Base-by-base conservation (phyloP, 768 basidiomycete species). In the Lentinus tigrinus region DNA sequence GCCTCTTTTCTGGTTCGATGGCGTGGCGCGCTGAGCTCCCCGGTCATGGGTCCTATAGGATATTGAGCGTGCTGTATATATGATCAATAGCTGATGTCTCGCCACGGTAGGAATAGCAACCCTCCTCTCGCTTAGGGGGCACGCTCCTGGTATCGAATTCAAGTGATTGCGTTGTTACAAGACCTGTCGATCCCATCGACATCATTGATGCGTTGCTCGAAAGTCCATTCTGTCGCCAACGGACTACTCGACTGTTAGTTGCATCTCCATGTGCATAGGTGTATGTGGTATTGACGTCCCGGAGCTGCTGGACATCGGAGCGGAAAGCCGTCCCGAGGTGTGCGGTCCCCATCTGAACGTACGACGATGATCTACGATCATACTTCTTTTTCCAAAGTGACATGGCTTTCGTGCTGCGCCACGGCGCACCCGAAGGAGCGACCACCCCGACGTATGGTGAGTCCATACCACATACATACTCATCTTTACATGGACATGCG, bases 141-240 rank as follows among this genome's bases (percentile, higher is more conserved):
- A 7, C 26, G 21, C n/a, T 17, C 19, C 36, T 31, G 3, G 16
- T 43, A 44, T 28, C 42, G 58, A 16, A 40, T 38, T 48, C 26
- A 23, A 23, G 17, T 60, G 48, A 52, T 55, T 31, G 49, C n/a
- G 36, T 51, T 19, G 54, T 40, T 17, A 36, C 47, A n/a, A 6
- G 9, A 21, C 36, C 37, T 17, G 46, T 24, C 19, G 27, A 42
- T 46, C 23, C 23, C 43, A 46, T 46, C 21, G 43, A 38, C 44
- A 61, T 61, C 59, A 61, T 28, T 61, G 59, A 61, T 61, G 50
- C 37, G 38, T 53, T 61, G 54, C 51, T 55, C 21, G 31, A 36
- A 56, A 42, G 49, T n/a, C 31, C 16, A 38, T 14, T 17, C 28
- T 48, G 59, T 28, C 54, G 44, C 27, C 52, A 53, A 38, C 26